phyloP scores from a whole-genome alignment of 768 basidiomycete species.

The Agrocybe chaxingu region DNA sequence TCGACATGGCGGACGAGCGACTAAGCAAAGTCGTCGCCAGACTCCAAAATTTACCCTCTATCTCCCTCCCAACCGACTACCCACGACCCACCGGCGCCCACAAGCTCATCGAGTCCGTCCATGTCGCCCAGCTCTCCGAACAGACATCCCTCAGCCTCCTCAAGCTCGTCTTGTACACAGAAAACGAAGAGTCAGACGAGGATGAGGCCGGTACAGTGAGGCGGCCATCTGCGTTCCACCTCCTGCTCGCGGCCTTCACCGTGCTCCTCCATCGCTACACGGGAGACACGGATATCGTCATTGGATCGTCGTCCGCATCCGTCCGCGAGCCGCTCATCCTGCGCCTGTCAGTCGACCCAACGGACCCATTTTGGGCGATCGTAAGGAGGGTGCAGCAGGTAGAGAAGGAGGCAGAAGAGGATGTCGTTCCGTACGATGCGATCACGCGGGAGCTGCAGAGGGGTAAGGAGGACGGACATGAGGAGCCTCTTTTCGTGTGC shows the following conservation, averaged over 20 bases:
- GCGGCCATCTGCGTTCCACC: constrained; percentile 82
- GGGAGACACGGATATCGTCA: constrained; percentile 89
- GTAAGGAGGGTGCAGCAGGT: constrained; percentile 82
- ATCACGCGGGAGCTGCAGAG: constrained; percentile 68
- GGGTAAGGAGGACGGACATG: constrained; percentile 57
- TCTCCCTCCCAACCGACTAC: constrained; percentile 95
- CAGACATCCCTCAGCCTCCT: constrained; percentile 76
- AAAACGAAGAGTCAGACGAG: constrained; percentile 50
- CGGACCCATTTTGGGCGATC: constrained; percentile 87
- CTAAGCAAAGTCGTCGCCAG: constrained; percentile 58
- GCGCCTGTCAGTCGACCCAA: constrained; percentile 76
- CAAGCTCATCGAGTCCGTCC: constrained; percentile 82
- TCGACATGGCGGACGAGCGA: constrained; percentile 39
- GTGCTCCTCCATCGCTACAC: constrained; percentile 93
- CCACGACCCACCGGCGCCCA: constrained; percentile 73
- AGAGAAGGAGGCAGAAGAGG: constrained; percentile 78
- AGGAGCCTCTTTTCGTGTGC: constrained; percentile 79
- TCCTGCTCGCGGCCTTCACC: constrained; percentile 88
- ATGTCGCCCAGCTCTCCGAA: constrained; percentile 67
- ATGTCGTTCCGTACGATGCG: constrained; percentile 77
- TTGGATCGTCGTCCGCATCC: constrained; percentile 81
- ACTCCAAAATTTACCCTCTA: constrained; percentile 80
- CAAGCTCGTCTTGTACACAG: constrained; percentile 74
- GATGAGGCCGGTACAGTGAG: constrained; percentile 37
- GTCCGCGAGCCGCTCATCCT: constrained; percentile 80